These are phyloP conservation scores for Amanita polypyramis DNA, from an alignment of 768 basidiomycete genomes.

Conservation along the genomic window DNA sequence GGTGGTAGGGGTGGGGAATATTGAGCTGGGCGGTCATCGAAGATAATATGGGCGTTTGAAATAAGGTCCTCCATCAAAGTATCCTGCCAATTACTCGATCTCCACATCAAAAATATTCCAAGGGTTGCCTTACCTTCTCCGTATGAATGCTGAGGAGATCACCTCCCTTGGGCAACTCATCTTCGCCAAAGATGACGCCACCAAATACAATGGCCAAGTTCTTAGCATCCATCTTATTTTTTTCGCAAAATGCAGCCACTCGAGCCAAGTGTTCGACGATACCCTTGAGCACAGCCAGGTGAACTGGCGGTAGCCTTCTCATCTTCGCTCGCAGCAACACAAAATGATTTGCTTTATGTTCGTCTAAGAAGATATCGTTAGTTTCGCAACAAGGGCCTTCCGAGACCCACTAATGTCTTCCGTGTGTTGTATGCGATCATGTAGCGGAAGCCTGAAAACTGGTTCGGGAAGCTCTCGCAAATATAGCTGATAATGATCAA, in stretches of 20 bases:
- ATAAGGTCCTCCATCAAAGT: slow-evolving; percentile 82
- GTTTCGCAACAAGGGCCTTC: background rate
- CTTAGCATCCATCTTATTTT: slow-evolving; percentile 91
- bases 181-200: slow-evolving; percentile 84
- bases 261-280: slow-evolving; percentile 76
- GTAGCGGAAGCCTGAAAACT: slow-evolving; percentile 69
- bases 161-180: slow-evolving; percentile 71
- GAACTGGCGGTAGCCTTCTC: slow-evolving; percentile 70
- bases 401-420: slow-evolving; percentile 54
- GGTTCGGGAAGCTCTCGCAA: slow-evolving; percentile 86
- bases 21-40: slow-evolving; percentile 41
- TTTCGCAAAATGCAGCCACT: slow-evolving; percentile 52
- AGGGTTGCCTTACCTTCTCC: slow-evolving; percentile 44
- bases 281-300: slow-evolving; percentile 75
- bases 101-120: background rate
- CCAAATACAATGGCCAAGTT: slow-evolving; percentile 90
- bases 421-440: slow-evolving; percentile 74
- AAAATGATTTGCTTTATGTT: slow-evolving; percentile 64
- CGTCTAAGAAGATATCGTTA: slow-evolving; percentile 30
- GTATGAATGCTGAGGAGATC: slow-evolving; percentile 71
- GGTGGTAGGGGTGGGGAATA: slow-evolving; percentile 65
- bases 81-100: slow-evolving; percentile 19
- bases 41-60: slow-evolving; percentile 52
- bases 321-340: slow-evolving; percentile 79
- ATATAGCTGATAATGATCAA: slow-evolving; percentile 41